A percentile compares a stretch with the other conserved stretches of the same genome.
Evolutionary conservation across 768 basidiomycete species (phyloP).

Genomic region (Rhodotorula kratochvilovae): DNA sequence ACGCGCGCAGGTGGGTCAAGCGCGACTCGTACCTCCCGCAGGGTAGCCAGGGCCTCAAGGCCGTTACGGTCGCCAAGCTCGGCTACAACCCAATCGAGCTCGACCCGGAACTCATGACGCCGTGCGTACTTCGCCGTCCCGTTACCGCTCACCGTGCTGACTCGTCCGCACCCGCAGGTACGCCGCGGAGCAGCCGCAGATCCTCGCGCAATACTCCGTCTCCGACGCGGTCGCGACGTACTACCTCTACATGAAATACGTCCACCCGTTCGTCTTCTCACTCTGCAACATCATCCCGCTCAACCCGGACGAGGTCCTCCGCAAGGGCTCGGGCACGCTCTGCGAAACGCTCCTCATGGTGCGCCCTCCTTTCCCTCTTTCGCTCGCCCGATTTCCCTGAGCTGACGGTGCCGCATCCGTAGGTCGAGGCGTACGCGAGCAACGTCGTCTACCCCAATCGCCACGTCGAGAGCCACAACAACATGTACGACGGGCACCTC

Average conservation of each 20-base stretch:
- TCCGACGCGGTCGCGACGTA: constrained; percentile 99
- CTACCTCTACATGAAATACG: constrained; percentile 99
- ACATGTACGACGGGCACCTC: constrained; percentile 93
- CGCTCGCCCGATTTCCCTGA: not conserved
- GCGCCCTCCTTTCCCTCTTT: constrained; percentile 40
- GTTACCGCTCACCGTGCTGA: not conserved
- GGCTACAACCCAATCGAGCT: constrained; percentile 96
- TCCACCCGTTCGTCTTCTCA: constrained; percentile 98
- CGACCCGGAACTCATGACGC: constrained; percentile 98
- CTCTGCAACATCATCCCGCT: constrained; percentile 98
- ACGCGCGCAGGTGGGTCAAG: constrained; percentile 72
- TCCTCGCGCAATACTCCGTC: constrained; percentile 93
- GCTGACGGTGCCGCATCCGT: not conserved
- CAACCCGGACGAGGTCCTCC: constrained; percentile 88
- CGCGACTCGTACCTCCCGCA: constrained; percentile 97
- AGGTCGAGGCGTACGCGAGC: constrained; percentile 93
- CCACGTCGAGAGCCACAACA: constrained; percentile 85
- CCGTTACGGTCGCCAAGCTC: constrained; percentile 90
- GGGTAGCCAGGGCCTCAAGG: constrained; percentile 96
- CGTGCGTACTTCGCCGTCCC: constrained; percentile 57
- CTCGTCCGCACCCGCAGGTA: constrained; percentile 57
- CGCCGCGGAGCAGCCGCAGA: constrained; percentile 89
- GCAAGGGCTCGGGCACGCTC: constrained; percentile 92
- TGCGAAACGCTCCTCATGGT: constrained; percentile 99
- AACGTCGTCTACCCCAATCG: constrained; percentile 96